Conservation (phyloP, 208 protist species). For the Zelonia costaricensis region DNA sequence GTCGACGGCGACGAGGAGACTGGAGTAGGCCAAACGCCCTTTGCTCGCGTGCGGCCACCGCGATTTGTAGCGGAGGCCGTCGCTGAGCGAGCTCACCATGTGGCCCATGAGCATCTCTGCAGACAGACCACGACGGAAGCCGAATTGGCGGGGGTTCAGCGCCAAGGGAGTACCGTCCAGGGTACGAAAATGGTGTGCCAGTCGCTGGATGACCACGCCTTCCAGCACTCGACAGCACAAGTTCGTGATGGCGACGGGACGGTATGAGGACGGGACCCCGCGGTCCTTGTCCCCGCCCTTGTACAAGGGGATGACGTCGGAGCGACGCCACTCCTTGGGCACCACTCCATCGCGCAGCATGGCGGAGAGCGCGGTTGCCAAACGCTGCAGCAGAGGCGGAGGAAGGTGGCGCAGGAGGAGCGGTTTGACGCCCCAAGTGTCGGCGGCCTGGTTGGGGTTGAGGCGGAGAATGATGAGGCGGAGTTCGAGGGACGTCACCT, state of each 20-base stretch:
- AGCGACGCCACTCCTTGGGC: neutral
- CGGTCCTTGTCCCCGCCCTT: neutral
- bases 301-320: neutral
- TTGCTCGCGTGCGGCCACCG: neutral
- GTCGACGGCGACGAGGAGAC: neutral
- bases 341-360: neutral
- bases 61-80: neutral
- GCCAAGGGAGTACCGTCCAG: neutral
- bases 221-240: constrained; percentile 1
- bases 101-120: neutral
- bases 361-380: neutral
- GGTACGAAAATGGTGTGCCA: neutral
- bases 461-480: neutral
- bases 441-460: neutral
- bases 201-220: neutral
- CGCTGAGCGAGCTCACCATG: neutral
- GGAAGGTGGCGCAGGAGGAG: neutral
- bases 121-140: constrained; percentile 2
- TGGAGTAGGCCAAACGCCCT: neutral
- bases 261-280: neutral
- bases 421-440: constrained; percentile 1
- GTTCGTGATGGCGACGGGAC: constrained; percentile 1
- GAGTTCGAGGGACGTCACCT: neutral
- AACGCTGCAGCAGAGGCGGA: neutral
- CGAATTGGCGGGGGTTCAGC: neutral